These are phyloP conservation scores for Peronospora destructor DNA, from an alignment of 352 stramenopile species.

Conservation along the genomic window DNA sequence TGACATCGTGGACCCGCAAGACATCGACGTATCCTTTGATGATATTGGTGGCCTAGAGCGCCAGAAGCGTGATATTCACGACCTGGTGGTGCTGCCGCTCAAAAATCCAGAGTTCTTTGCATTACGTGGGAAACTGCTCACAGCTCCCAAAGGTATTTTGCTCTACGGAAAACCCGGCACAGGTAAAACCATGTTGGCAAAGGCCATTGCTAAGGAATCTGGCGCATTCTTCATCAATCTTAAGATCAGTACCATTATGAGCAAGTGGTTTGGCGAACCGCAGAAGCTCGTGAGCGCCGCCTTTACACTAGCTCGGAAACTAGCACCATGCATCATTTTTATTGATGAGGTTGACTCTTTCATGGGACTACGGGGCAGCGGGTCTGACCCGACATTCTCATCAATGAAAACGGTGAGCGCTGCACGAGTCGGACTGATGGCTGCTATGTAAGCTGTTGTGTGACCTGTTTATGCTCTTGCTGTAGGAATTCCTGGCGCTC, in stretches of 20 bases:
- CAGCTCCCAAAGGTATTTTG: conserved; percentile 81
- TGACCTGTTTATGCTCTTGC: conserved; percentile 9
- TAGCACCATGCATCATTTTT: conserved; percentile 96
- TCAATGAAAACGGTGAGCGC: conserved; percentile 80
- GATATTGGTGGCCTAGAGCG: conserved; percentile 95
- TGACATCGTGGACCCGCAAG: conserved; percentile 90
- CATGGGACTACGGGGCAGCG: conserved; percentile 80
- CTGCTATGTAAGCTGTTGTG: background rate
- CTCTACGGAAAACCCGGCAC: conserved; percentile 79
- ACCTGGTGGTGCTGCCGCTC: conserved; percentile 92
- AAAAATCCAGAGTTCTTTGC: conserved; percentile 89
- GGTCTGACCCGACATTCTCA: conserved; percentile 72
- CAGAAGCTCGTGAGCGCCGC: conserved; percentile 91
- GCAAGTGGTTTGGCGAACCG: conserved; percentile 87
- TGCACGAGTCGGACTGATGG: background rate
- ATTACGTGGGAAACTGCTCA: conserved; percentile 78
- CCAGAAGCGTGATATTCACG: conserved; percentile 94
- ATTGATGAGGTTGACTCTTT: conserved; percentile 96
- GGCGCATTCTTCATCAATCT: conserved; percentile 86
- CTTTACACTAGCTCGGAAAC: conserved; percentile 91
- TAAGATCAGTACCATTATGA: conserved; percentile 88
- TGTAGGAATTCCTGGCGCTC: conserved; percentile 94
- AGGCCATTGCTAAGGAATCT: conserved; percentile 93
- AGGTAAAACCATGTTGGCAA: conserved; percentile 90
- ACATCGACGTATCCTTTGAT: conserved; percentile 89